These are phyloP conservation scores for Tilletia walkeri DNA, from an alignment of 1,284 basidiomycete species.

Conservation along the genomic window DNA sequence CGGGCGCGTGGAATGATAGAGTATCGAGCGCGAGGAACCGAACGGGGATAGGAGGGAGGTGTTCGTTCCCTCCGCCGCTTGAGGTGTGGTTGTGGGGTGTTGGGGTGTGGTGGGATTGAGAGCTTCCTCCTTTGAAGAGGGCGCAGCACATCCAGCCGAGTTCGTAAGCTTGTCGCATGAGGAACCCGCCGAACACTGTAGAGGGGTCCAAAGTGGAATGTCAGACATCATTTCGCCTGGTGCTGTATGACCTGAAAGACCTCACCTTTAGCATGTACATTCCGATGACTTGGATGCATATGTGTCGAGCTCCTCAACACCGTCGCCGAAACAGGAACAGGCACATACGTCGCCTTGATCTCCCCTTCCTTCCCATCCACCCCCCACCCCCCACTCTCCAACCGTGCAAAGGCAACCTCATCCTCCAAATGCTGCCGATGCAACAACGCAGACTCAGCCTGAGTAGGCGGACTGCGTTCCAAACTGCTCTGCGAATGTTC, in stretches of 20 bases:
- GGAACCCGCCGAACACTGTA: conserved; percentile 41
- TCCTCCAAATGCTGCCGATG: conserved; percentile 50
- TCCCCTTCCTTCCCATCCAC: background rate
- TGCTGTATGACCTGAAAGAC: background rate
- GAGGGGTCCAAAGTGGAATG: background rate
- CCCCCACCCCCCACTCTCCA: no score
- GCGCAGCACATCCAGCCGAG: conserved; percentile 54
- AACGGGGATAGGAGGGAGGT: conserved; percentile 32
- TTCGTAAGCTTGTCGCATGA: conserved; percentile 55
- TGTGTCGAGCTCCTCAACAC: conserved; percentile 41
- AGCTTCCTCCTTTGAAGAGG: conserved; percentile 17
- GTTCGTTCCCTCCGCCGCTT: background rate
- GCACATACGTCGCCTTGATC: background rate
- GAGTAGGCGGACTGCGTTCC: conserved; percentile 52
- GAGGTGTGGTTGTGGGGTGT: background rate
- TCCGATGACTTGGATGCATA: conserved; percentile 52
- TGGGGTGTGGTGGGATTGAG: background rate
- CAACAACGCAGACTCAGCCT: conserved; percentile 52
- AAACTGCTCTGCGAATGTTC: conserved; percentile 39
- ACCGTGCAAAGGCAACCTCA: conserved; percentile 21
- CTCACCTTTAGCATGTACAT: conserved; percentile 33
- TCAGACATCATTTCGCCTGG: conserved; percentile 8
- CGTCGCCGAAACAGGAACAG: conserved; percentile 45
- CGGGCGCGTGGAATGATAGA: conserved; percentile 46
- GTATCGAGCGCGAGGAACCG: conserved; percentile 55